Evolutionary conservation across 495 filamentous ascomycete species (phyloP).

Genomic region (Podospora sp.): DNA sequence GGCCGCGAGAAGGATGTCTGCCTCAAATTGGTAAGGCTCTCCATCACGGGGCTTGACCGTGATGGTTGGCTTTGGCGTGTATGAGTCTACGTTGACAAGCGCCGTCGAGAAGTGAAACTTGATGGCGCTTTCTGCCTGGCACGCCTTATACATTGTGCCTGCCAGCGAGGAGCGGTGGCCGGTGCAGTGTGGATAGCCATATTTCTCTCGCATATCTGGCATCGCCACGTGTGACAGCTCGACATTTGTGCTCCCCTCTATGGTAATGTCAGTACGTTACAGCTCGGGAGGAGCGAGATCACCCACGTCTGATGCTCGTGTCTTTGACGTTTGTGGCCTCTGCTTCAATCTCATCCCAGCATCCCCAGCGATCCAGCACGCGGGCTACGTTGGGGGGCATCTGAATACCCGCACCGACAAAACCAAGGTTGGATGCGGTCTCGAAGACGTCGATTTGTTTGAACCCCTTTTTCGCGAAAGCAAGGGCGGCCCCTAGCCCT

Average conservation of each 20-base stretch:
- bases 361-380: slow-evolving; percentile 68
- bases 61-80: slow-evolving; percentile 57
- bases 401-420: slow-evolving; percentile 82
- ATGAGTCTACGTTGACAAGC: slow-evolving; percentile 57
- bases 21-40: slow-evolving; percentile 57
- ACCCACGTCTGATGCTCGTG: slow-evolving; percentile 46
- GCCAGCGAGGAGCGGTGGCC: slow-evolving; percentile 78
- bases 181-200: slow-evolving; percentile 75
- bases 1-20: slow-evolving; percentile 70
- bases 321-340: slow-evolving; percentile 58
- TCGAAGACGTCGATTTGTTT: slow-evolving; percentile 73
- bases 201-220: slow-evolving; percentile 64
- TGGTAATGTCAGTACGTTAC: slow-evolving; percentile 18
- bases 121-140: slow-evolving; percentile 63
- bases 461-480: slow-evolving; percentile 73
- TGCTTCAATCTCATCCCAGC: slow-evolving; percentile 66
- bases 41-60: slow-evolving; percentile 59
- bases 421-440: slow-evolving; percentile 71
- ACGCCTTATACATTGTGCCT: slow-evolving; percentile 66
- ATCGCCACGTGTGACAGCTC: slow-evolving; percentile 73
- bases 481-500: slow-evolving; percentile 70
- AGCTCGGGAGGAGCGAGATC: not conserved
- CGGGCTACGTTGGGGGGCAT: slow-evolving; percentile 79
- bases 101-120: slow-evolving; percentile 68
- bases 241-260: slow-evolving; percentile 66